Percentiles rank a stretch among this genome's conserved stretches.
phyloP scores from a whole-genome alignment of 176 grass and related monocot species.

The Phragmites australis region DNA sequence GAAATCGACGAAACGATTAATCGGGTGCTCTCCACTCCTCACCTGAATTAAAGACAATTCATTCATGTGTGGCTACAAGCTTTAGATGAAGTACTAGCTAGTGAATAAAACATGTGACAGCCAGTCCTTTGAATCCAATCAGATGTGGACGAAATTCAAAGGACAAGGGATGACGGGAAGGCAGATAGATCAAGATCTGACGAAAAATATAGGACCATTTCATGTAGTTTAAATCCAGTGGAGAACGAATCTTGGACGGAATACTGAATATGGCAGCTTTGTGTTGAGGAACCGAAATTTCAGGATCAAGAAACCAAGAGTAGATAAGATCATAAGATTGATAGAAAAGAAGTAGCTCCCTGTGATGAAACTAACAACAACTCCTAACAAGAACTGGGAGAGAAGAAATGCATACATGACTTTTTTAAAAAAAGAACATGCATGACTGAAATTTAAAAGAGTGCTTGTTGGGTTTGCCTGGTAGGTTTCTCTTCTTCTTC shows the following conservation, averaged over 20 bases:
- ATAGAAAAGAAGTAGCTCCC: neutral
- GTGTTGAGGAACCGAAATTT: conserved; percentile 6
- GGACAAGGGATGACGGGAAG: conserved; percentile 12
- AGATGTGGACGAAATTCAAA: conserved; percentile 24
- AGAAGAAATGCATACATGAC: neutral
- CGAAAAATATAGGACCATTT: conserved; percentile 36
- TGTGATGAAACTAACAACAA: conserved; percentile 1
- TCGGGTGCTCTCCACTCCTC: conserved; percentile 2
- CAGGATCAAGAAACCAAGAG: conserved; percentile 15
- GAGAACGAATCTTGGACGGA: conserved; percentile 26
- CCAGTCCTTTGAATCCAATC: conserved; percentile 30
- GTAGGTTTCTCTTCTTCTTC: conserved; percentile 96
- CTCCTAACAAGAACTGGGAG: conserved; percentile 8
- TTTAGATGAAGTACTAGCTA: conserved; percentile 40
- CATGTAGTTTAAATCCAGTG: conserved; percentile 24
- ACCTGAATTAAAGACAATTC: conserved; percentile 20
- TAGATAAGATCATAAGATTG: conserved; percentile 31
- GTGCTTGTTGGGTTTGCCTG: conserved; percentile 70
- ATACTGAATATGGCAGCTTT: neutral
- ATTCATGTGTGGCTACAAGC: conserved; percentile 40
- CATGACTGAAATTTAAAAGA: conserved; percentile 28
- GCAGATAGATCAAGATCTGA: conserved; percentile 26
- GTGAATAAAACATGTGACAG: conserved; percentile 28
- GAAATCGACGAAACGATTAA: conserved; percentile 6
- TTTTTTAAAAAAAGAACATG: neutral